phyloP scores from a whole-genome alignment of 371 early-diverging fungal species.

The Mucor ambiguus region DNA sequence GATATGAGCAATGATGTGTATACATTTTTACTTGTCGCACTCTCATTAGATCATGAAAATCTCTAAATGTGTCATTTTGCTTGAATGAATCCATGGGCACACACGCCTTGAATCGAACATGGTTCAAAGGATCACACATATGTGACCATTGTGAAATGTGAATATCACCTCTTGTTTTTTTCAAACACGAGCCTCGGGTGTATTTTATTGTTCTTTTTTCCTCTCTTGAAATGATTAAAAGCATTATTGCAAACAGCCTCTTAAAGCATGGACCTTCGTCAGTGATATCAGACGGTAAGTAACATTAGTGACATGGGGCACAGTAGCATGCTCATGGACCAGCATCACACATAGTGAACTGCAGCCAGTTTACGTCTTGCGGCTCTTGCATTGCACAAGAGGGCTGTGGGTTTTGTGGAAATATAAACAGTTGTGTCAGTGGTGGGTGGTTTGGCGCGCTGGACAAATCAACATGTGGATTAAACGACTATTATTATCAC shows the following conservation, averaged over 20 bases:
- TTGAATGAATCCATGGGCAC: too few relatives aligned
- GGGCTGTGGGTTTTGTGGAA: slow-evolving; percentile 27
- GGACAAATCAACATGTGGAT: slow-evolving; percentile 12
- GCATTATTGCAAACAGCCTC: neutral
- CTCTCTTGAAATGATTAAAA: neutral
- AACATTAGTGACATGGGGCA: too few relatives aligned
- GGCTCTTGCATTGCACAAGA: slow-evolving; percentile 18
- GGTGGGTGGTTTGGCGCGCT: slow-evolving; percentile 27
- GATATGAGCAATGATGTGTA: too few relatives aligned
- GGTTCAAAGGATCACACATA: too few relatives aligned
- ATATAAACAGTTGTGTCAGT: slow-evolving; percentile 9
- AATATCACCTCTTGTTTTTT: neutral
- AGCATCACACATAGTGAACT: slow-evolving; percentile 3
- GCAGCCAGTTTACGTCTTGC: slow-evolving; percentile 18
- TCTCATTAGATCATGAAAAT: too few relatives aligned
- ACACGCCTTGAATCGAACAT: too few relatives aligned
- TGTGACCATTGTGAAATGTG: neutral
- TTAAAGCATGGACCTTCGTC: neutral
- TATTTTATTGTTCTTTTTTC: neutral
- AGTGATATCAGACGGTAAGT: neutral
- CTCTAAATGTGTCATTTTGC: too few relatives aligned
- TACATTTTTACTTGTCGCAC: too few relatives aligned
- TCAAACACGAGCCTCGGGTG: neutral
- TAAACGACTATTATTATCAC: slow-evolving; percentile 19
- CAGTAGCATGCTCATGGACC: neutral